These are phyloP conservation scores for Globomyces sp. DNA, from an alignment of 371 early-diverging fungal genomes.

Conservation along the genomic window DNA sequence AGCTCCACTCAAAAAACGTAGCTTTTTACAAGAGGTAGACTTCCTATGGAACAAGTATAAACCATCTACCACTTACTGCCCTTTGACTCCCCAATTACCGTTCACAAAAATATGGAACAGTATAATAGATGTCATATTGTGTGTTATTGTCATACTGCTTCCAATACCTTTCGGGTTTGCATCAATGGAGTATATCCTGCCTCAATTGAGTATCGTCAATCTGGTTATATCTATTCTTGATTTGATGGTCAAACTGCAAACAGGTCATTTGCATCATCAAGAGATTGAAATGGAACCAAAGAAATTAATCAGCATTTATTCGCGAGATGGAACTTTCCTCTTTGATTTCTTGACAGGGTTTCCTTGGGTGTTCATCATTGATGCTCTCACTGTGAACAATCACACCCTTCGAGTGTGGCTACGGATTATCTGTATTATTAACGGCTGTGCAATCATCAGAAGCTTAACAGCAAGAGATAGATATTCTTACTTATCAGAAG, in stretches of 20 bases:
- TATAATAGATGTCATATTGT: background rate
- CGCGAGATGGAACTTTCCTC: background rate
- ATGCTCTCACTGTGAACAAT: slow-evolving; percentile 4
- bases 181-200: background rate
- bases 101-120: slow-evolving; percentile 13
- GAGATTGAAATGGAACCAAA: slow-evolving; percentile 18
- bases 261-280: background rate
- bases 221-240: slow-evolving; percentile 1
- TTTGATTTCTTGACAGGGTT: slow-evolving; percentile 14
- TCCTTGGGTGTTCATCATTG: slow-evolving; percentile 9
- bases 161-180: slow-evolving; percentile 7
- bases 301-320: slow-evolving; percentile 4
- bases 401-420: background rate
- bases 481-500: background rate
- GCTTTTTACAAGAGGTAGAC: background rate
- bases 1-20: background rate
- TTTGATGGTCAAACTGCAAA: slow-evolving; percentile 15
- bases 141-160: background rate
- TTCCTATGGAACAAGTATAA: slow-evolving; percentile 11
- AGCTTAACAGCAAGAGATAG: background rate
- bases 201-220: background rate
- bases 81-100: background rate
- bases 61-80: slow-evolving; percentile 12
- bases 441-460: background rate
- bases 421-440: background rate